Conservation (phyloP, 2,329 filamentous ascomycete species). For the Xylariomycetidae sp. region DNA sequence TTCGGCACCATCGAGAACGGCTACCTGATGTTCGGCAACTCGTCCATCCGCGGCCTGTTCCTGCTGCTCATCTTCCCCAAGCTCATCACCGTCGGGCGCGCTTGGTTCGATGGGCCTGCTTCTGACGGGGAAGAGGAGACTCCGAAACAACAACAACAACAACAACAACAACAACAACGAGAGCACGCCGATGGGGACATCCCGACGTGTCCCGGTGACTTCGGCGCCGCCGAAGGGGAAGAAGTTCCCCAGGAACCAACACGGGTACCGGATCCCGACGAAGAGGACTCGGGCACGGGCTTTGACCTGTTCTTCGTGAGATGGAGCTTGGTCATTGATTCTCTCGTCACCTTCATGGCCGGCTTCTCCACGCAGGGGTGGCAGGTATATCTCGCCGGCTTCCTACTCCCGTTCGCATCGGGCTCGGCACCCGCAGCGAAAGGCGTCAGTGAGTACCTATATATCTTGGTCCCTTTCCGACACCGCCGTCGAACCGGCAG, state of each 20-base stretch:
- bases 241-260: slow-evolving; percentile 22
- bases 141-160: background rate
- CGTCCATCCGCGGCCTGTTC: slow-evolving; percentile 48
- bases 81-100: slow-evolving; percentile 43
- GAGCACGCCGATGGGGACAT: background rate
- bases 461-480: no score
- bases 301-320: slow-evolving; percentile 65
- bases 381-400: slow-evolving; percentile 63
- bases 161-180: slow-evolving; percentile 1
- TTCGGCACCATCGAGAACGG: slow-evolving; percentile 52
- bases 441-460: no score
- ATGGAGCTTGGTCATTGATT: slow-evolving; percentile 60
- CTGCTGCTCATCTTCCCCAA: slow-evolving; percentile 48
- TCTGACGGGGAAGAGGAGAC: slow-evolving; percentile 1
- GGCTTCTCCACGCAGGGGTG: slow-evolving; percentile 57
- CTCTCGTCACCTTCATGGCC: slow-evolving; percentile 55
- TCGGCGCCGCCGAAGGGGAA: slow-evolving; percentile 13
- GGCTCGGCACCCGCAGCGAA: slow-evolving; percentile 65
- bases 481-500: no score
- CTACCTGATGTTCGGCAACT: slow-evolving; percentile 50
- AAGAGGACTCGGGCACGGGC: slow-evolving; percentile 21
- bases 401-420: slow-evolving; percentile 60
- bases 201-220: background rate
- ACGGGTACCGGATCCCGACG: slow-evolving; percentile 16
- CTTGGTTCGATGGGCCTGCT: slow-evolving; percentile 25